These are phyloP conservation scores for Penicillium sp. DNA, from an alignment of 2,329 filamentous ascomycete genomes.

Conservation along the genomic window DNA sequence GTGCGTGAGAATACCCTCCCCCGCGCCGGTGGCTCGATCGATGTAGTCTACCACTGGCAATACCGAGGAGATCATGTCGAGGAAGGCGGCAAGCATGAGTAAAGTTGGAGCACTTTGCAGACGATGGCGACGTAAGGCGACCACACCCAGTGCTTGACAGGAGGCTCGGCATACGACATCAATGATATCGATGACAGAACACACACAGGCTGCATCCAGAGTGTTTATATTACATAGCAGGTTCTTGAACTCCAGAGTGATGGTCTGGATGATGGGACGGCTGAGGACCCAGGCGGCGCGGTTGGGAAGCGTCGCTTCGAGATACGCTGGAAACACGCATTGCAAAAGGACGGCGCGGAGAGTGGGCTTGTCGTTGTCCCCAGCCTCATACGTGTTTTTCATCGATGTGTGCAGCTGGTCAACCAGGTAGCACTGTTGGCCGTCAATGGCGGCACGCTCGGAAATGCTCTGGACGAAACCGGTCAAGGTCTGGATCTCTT, in stretches of 20 bases:
- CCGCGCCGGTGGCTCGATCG: conserved; percentile 31
- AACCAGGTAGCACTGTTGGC: conserved; percentile 56
- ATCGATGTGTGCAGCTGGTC: conserved; percentile 54
- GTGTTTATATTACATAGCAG: conserved; percentile 48
- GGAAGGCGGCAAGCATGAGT: conserved; percentile 36
- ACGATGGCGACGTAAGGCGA: conserved; percentile 32
- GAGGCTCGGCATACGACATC: conserved; percentile 38
- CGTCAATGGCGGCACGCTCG: conserved; percentile 57
- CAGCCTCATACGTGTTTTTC: conserved; percentile 42
- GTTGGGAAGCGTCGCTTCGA: conserved; percentile 47
- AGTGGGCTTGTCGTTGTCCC: conserved; percentile 39
- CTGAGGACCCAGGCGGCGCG: conserved; percentile 51
- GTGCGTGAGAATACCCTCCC: conserved; percentile 25
- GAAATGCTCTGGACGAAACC: conserved; percentile 59
- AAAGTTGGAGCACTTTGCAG: conserved; percentile 41
- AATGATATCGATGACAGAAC: conserved; percentile 36
- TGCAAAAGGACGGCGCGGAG: conserved; percentile 53
- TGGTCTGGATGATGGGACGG: conserved; percentile 51
- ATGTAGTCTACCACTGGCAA: conserved; percentile 49
- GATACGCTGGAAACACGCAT: conserved; percentile 56
- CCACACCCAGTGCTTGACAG: conserved; percentile 32
- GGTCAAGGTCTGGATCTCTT: conserved; percentile 53
- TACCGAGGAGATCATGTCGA: conserved; percentile 41
- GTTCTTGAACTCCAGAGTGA: conserved; percentile 41
- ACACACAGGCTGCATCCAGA: conserved; percentile 37